These are phyloP conservation scores for Phytophthora megakarya DNA, from an alignment of 352 stramenopile genomes.

Conservation along the genomic window DNA sequence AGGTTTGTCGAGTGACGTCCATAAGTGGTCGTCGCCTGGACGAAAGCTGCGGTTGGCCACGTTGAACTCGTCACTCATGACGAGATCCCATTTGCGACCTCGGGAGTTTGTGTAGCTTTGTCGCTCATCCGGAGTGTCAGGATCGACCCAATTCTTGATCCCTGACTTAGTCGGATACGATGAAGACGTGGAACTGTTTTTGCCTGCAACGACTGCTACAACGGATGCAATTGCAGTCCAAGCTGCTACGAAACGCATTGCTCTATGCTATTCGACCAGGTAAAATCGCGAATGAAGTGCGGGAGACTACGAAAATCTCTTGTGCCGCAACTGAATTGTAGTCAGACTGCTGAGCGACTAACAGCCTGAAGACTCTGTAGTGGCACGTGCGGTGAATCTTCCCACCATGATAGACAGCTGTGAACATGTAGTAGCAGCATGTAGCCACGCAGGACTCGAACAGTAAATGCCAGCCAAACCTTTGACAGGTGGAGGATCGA, in stretches of 20 bases:
- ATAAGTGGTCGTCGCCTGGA: constrained; percentile 92
- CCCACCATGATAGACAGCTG: constrained; percentile 21
- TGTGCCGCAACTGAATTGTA: constrained; percentile 18
- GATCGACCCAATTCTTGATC: constrained; percentile 57
- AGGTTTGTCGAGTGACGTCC: constrained; percentile 94
- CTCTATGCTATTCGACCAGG: background rate
- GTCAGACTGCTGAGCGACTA: constrained; percentile 11
- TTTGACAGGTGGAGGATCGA: constrained; percentile 24
- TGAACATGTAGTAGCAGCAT: too few species aligned
- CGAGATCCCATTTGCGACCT: constrained; percentile 72
- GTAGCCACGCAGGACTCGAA: constrained; percentile 23
- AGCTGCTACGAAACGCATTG: constrained; percentile 19
- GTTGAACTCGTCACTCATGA: constrained; percentile 96
- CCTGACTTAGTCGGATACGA: constrained; percentile 56
- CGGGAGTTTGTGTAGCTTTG: constrained; percentile 47
- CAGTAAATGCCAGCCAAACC: constrained; percentile 10
- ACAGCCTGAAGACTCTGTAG: constrained; percentile 10
- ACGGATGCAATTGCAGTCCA: background rate
- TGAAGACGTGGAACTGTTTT: constrained; percentile 19
- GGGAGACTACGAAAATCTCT: background rate
- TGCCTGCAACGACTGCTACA: constrained; percentile 8
- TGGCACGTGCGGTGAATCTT: constrained; percentile 32
- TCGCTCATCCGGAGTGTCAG: constrained; percentile 46
- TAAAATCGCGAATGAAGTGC: constrained; percentile 22
- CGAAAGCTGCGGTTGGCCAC: constrained; percentile 82